These are phyloP conservation scores for Pseudoscleropodium purum DNA, from an alignment of 225 moss, liverwort and hornwort genomes.

Conservation along the genomic window DNA sequence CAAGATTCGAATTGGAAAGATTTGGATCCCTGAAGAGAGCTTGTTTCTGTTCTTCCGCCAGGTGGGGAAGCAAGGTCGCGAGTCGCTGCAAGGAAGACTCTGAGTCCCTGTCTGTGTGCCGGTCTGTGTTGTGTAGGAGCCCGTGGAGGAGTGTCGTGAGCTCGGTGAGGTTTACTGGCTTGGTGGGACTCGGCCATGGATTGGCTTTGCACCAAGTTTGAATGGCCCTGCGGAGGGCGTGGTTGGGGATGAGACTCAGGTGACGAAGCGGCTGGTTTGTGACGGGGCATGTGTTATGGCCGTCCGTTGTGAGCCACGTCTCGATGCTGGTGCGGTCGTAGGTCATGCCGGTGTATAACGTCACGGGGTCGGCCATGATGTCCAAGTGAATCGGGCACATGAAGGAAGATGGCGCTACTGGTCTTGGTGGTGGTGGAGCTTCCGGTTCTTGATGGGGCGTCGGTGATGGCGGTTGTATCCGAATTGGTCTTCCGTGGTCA, in stretches of 20 bases:
- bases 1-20: neutral
- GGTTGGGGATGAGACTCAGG: conserved; percentile 50
- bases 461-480: neutral
- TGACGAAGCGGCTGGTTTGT: conserved; percentile 46
- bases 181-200: conserved; percentile 11
- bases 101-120: neutral
- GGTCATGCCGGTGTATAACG: conserved; percentile 63
- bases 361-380: conserved; percentile 75
- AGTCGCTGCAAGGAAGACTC: conserved; percentile 18
- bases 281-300: conserved; percentile 49
- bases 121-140: neutral
- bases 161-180: conserved; percentile 12
- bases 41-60: neutral
- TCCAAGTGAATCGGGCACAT: conserved; percentile 67
- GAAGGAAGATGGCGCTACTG: conserved; percentile 39
- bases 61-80: neutral
- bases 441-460: neutral
- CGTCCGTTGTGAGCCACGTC: conserved; percentile 45
- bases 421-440: neutral
- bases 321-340: conserved; percentile 67
- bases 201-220: conserved; percentile 45
- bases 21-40: neutral
- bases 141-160: neutral
- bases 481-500: neutral
- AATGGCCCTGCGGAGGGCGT: conserved; percentile 53